Evolutionary conservation across 371 early-diverging fungal genomes (phyloP).

Genomic region (Circinella umbellata): DNA sequence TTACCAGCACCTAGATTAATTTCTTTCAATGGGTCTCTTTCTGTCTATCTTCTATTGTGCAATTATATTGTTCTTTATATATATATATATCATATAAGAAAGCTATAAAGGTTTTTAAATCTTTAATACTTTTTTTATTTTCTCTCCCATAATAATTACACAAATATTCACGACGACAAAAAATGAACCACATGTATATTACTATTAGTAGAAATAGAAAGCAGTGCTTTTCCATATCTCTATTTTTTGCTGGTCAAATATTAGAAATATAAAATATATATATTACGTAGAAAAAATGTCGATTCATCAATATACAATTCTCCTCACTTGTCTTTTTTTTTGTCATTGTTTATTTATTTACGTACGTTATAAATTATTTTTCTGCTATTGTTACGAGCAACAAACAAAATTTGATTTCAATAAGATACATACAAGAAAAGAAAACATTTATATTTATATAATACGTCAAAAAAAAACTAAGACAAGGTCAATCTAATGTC

Average conservation of each 20-base stretch:
- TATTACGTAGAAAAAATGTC: too few relatives aligned
- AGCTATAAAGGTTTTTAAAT: too few relatives aligned
- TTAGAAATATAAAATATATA: neutral
- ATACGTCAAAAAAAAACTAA: neutral
- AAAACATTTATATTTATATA: neutral
- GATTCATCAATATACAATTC: neutral
- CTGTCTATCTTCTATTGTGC: neutral
- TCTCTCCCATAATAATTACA: too few relatives aligned
- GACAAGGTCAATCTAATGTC: neutral
- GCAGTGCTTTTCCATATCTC: slow-evolving; percentile 3
- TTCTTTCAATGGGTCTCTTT: neutral
- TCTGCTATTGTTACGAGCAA: too few relatives aligned
- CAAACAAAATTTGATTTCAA: too few relatives aligned
- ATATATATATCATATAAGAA: too few relatives aligned
- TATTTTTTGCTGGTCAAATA: slow-evolving; percentile 2
- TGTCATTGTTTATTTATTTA: too few relatives aligned
- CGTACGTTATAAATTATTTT: too few relatives aligned
- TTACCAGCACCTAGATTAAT: too few relatives aligned
- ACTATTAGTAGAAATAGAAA: slow-evolving; percentile 6
- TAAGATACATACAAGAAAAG: neutral
- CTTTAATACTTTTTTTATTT: too few relatives aligned
- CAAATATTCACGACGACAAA: too few relatives aligned
- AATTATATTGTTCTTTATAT: neutral
- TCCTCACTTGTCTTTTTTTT: neutral
- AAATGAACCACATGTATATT: neutral